phyloP scores from a whole-genome alignment of 805 yeast species.

The Tetrapisispora phaffii region DNA sequence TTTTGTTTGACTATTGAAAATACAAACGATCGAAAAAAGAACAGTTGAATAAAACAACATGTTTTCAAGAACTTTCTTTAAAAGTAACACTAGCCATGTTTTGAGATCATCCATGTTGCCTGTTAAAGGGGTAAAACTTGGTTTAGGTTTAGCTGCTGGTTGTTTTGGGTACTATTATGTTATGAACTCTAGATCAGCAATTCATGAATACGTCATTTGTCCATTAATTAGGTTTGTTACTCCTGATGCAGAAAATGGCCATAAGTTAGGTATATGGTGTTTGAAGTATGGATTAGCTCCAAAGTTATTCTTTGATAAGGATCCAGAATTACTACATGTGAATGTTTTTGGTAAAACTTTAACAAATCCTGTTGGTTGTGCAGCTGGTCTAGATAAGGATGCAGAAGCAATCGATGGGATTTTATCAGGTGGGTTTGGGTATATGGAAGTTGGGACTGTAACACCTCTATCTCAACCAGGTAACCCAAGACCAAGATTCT shows the following conservation, averaged over 20 bases:
- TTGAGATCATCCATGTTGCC: constrained; percentile 13
- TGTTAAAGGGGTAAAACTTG: constrained; percentile 14
- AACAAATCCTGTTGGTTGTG: constrained; percentile 77
- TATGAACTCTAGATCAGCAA: constrained; percentile 69
- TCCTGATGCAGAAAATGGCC: constrained; percentile 77
- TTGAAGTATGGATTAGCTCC: constrained; percentile 67
- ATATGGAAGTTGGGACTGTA: constrained; percentile 86
- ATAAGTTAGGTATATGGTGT: constrained; percentile 57
- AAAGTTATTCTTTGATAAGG: constrained; percentile 42
- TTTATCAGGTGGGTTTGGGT: constrained; percentile 70
- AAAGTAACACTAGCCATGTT: constrained; percentile 4
- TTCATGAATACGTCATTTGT: constrained; percentile 72
- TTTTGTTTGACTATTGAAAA: too few relatives aligned
- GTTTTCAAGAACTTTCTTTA: constrained; percentile 6
- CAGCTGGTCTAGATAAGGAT: constrained; percentile 93
- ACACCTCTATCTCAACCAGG: constrained; percentile 93
- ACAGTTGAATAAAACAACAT: not conserved
- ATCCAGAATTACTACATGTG: constrained; percentile 45
- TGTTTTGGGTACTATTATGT: constrained; percentile 43
- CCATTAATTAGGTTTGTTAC: constrained; percentile 62
- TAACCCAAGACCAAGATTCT: constrained; percentile 86
- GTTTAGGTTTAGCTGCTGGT: constrained; percentile 21
- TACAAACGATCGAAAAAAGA: not conserved
- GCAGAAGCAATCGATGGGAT: constrained; percentile 84
- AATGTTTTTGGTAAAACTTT: constrained; percentile 55